Evolutionary conservation across 2,329 filamentous ascomycete species (phyloP).

Genomic region (Cladosporium sp.): DNA sequence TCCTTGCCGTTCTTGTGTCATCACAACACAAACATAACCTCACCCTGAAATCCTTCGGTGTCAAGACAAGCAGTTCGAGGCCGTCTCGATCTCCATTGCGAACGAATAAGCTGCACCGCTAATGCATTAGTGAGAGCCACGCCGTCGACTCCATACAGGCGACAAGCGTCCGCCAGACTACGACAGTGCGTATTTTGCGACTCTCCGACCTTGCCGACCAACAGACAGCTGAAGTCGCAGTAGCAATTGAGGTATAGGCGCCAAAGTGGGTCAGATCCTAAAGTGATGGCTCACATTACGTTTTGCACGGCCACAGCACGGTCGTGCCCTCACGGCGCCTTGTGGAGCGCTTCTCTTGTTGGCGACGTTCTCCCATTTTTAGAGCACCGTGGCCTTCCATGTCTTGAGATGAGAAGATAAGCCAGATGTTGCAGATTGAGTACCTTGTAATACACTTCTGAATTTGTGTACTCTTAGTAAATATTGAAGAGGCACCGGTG

Average conservation of each 20-base stretch:
- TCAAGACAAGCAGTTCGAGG: not conserved
- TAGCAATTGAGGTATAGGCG: not conserved
- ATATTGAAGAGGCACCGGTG: too few relatives aligned
- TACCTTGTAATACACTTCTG: too few relatives aligned
- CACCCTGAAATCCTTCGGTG: slow-evolving; percentile 8
- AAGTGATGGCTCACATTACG: slow-evolving; percentile 5
- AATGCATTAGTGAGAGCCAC: too few relatives aligned
- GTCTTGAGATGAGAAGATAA: too few relatives aligned
- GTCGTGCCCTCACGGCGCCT: not conserved
- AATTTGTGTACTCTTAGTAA: too few relatives aligned
- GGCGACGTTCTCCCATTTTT: not conserved
- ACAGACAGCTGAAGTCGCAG: not conserved
- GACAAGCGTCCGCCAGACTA: not conserved
- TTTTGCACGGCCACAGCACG: slow-evolving; percentile 7
- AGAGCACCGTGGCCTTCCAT: too few relatives aligned
- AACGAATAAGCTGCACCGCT: too few relatives aligned
- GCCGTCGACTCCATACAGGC: too few relatives aligned
- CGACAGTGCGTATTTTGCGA: not conserved
- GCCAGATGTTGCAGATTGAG: too few relatives aligned
- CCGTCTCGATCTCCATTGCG: not conserved
- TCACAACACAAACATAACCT: not conserved
- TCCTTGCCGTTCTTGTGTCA: not conserved
- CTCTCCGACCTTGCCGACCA: not conserved
- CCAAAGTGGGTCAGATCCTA: not conserved
- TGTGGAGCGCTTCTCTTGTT: not conserved